These are phyloP conservation scores for Talinum fruticosum DNA, from an alignment of 148 eudicot species.

Conservation along the genomic window DNA sequence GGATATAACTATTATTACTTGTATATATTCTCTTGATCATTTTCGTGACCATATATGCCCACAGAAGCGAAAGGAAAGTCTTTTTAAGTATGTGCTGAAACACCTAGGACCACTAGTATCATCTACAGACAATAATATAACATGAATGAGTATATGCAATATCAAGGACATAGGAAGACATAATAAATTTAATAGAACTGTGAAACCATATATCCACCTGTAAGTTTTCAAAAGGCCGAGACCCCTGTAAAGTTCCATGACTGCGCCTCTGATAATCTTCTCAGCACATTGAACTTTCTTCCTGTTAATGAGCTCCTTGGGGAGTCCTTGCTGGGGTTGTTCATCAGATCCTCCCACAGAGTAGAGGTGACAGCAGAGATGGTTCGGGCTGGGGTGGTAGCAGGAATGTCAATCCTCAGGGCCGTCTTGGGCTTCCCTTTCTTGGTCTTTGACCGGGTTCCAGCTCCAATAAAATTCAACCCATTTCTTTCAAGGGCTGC, in stretches of 20 bases:
- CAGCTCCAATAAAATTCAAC: conserved; percentile 45
- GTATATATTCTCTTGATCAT: not conserved
- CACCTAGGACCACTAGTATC: not conserved
- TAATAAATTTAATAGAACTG: not conserved
- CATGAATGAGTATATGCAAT: not conserved
- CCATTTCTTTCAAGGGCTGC: conserved; percentile 77
- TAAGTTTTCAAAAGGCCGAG: conserved; percentile 84
- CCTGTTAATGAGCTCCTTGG: conserved; percentile 56
- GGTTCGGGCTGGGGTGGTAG: conserved; percentile 49
- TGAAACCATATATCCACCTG: conserved; percentile 41
- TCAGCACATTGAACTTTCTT: conserved; percentile 90
- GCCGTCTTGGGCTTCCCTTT: conserved; percentile 66
- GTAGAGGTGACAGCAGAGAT: conserved; percentile 69
- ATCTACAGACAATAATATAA: no score
- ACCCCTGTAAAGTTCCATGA: conserved; percentile 88
- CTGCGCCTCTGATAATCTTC: conserved; percentile 89
- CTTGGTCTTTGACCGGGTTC: conserved; percentile 46
- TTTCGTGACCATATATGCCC: not conserved
- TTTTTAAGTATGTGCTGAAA: not conserved
- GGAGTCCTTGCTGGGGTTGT: conserved; percentile 59
- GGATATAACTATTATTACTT: no score
- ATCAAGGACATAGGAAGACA: not conserved
- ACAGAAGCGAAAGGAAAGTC: not conserved
- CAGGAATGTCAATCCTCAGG: conserved; percentile 83
- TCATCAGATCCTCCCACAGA: conserved; percentile 81